These are phyloP conservation scores for Porcisia hertigi DNA, from an alignment of 208 protist genomes.

Conservation along the genomic window DNA sequence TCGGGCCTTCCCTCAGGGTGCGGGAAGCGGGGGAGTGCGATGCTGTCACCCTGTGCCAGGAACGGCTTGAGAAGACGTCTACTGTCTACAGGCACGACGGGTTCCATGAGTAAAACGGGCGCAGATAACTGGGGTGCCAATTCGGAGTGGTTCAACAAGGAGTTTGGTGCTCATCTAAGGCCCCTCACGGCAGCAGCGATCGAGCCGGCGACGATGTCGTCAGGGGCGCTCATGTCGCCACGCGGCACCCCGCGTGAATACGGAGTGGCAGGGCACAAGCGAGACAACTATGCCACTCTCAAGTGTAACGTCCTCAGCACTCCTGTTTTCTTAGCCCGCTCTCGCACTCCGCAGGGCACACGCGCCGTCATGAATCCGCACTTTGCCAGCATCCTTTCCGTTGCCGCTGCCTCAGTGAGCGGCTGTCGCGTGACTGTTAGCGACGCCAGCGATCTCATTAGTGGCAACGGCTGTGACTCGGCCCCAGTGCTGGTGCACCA, in stretches of 20 bases:
- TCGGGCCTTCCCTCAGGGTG: constrained; percentile 1
- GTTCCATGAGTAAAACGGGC: constrained; percentile 11
- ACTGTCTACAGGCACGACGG: background rate
- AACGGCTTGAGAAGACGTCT: background rate
- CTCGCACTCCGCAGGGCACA: background rate
- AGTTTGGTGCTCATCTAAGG: constrained; percentile 39
- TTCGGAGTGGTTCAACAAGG: constrained; percentile 70
- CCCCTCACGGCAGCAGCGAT: background rate
- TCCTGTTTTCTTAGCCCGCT: background rate
- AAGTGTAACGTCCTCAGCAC: background rate
- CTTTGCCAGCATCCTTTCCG: background rate
- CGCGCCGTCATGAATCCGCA: background rate
- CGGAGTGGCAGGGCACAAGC: background rate
- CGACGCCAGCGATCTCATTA: background rate
- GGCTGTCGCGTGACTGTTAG: background rate
- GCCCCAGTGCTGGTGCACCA: constrained; percentile 22
- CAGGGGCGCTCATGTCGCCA: too few relatives aligned
- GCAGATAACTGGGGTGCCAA: constrained; percentile 46
- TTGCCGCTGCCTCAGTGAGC: background rate
- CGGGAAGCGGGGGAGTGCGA: constrained; percentile 3
- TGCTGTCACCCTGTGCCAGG: constrained; percentile 9
- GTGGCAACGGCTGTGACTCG: background rate
- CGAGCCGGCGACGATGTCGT: background rate
- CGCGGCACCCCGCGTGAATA: background rate
- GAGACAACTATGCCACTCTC: background rate